Base-by-base conservation (phyloP, 768 basidiomycete species). In the Astraeus odoratus region DNA sequence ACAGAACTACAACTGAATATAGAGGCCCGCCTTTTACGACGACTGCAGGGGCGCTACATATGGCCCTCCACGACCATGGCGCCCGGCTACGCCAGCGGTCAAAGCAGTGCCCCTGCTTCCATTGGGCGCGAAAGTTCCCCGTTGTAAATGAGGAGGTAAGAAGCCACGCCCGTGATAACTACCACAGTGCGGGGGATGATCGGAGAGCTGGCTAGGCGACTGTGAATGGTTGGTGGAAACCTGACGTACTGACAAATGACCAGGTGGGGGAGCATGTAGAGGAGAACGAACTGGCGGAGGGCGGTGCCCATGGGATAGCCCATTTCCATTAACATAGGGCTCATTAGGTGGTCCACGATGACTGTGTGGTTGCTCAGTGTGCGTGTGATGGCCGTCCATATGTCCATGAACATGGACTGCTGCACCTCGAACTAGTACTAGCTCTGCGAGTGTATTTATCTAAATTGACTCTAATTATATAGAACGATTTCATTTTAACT, bases 41-140 rank as follows among this genome's bases (percentile, higher is more conserved):
- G 51, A 45, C 18, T 36, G 34, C 37, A 51, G 12, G 3, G 52
- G 43, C 10, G 43, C 26, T 8, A 49, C 27, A 22, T 20, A 33
- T 10, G 40, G 15, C 0, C 43, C 54, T 22, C 56, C 64, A 30
- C 67, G 54, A 24, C 60, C 69, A 3, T 67, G 51, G 27, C 64
- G 63, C 51, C 15, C 60, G 56, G 36, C 67, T 64, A 0, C 64
- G 54, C 26, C 56, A 57, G 18, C 69, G 64, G 29, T 65, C 63
- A n/a, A 54, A 40, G 55, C 60, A n/a, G 30, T 13, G 3, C 64
- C 68, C 8, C 71, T 56, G 31, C 68, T 68, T 34, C 69, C 39
- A 9, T 26, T n/a, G n/a, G 27, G 60, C 12, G 40, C 30, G 19
- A 58, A 57, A 4, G 57, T 50, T 19, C 66, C 61, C 9, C 61